Conservation (phyloP, 2,329 filamentous ascomycete species). For the Lachnellula cervina region DNA sequence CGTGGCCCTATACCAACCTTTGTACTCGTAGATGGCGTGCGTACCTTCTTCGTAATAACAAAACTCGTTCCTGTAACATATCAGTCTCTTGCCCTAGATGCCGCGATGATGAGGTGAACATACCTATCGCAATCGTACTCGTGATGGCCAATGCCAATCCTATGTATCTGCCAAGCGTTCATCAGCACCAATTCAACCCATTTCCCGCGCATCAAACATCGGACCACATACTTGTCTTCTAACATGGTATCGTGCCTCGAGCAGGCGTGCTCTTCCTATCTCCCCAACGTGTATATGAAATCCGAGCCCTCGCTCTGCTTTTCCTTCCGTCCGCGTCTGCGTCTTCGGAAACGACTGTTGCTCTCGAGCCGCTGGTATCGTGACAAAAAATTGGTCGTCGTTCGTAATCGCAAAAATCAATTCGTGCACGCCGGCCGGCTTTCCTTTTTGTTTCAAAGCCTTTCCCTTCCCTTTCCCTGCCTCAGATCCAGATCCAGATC, state of each 20-base stretch:
- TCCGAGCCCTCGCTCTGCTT: constrained; percentile 23
- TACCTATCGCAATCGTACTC: constrained; percentile 73
- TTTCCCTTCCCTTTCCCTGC: no score
- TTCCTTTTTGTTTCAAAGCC: no score
- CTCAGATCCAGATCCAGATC: no score
- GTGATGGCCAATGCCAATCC: constrained; percentile 70
- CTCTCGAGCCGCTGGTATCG: background rate
- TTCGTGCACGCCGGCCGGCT: no score
- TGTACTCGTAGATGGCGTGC: constrained; percentile 18
- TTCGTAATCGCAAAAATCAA: no score
- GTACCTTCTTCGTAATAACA: constrained; percentile 97
- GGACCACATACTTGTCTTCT: constrained; percentile 41
- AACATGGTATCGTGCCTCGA: constrained; percentile 30
- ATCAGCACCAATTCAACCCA: constrained; percentile 18
- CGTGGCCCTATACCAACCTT: background rate
- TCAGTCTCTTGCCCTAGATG: constrained; percentile 9
- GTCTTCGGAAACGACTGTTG: background rate
- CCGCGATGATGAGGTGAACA: constrained; percentile 25
- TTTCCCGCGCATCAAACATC: background rate
- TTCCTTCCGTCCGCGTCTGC: background rate
- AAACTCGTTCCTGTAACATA: constrained; percentile 74
- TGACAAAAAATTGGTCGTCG: background rate
- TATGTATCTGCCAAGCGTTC: constrained; percentile 56
- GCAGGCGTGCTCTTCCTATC: constrained; percentile 16
- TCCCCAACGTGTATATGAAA: constrained; percentile 17